These are phyloP conservation scores for Chrysanthemum lavandulifolium DNA, from an alignment of 129 eudicot genomes.

Conservation along the genomic window DNA sequence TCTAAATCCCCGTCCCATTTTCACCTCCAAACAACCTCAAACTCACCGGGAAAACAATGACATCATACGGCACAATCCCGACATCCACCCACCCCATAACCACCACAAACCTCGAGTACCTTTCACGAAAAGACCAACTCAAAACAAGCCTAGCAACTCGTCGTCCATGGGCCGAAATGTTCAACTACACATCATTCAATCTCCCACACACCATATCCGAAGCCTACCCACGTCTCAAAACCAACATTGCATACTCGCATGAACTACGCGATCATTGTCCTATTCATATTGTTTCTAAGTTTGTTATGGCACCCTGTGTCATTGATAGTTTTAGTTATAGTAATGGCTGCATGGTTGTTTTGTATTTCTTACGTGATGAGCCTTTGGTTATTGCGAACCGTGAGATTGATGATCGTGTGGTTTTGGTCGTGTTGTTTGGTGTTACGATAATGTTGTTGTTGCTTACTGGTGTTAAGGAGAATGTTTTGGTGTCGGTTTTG, in stretches of 20 bases:
- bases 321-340: constrained; percentile 41
- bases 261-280: constrained; percentile 45
- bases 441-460: constrained; percentile 50
- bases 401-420: constrained; percentile 43
- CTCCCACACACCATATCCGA: constrained; percentile 35
- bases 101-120: constrained; percentile 31
- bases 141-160: constrained; percentile 36
- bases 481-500: constrained; percentile 43
- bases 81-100: constrained; percentile 31
- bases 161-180: constrained; percentile 51
- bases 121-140: constrained; percentile 38
- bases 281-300: constrained; percentile 42
- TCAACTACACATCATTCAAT: constrained; percentile 32
- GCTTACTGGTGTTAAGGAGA: constrained; percentile 44
- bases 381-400: constrained; percentile 46
- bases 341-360: constrained; percentile 71
- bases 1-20: constrained; percentile 21
- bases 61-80: constrained; percentile 59
- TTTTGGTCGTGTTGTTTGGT: constrained; percentile 39
- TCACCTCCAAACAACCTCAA: background rate
- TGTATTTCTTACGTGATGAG: constrained; percentile 65
- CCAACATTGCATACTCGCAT: constrained; percentile 46
- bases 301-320: constrained; percentile 60
- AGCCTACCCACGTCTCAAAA: constrained; percentile 34
- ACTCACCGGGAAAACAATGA: constrained; percentile 26